phyloP scores from a whole-genome alignment of 257 asterid genomes.

The Echium plantagineum region DNA sequence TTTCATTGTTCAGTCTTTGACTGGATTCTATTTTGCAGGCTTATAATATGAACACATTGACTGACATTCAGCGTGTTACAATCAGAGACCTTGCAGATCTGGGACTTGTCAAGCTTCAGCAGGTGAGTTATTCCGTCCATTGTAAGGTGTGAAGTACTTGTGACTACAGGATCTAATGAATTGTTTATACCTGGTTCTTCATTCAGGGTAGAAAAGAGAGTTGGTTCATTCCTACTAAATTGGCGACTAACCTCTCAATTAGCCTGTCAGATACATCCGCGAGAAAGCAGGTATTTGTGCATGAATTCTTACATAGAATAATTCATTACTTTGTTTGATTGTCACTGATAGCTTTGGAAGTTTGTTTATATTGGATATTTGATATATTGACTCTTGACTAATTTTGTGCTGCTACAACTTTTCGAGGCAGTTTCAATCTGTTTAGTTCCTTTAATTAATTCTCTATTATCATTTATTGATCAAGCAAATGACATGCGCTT shows the following conservation, averaged over 20 bases:
- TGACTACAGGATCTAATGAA: not conserved
- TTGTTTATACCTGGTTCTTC: slow-evolving; percentile 11
- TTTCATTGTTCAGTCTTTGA: slow-evolving; percentile 4
- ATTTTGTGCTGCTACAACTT: not conserved
- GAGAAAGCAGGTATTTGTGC: slow-evolving; percentile 61
- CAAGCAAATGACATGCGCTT: not conserved
- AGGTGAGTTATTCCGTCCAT: slow-evolving; percentile 39
- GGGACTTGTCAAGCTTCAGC: slow-evolving; percentile 92
- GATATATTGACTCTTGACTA: not conserved
- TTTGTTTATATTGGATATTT: not conserved
- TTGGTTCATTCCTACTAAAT: slow-evolving; percentile 94
- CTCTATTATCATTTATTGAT: not conserved
- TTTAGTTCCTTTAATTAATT: not conserved
- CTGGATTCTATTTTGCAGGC: slow-evolving; percentile 46
- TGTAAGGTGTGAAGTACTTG: not conserved
- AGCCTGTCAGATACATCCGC: slow-evolving; percentile 86
- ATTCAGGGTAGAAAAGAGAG: slow-evolving; percentile 82
- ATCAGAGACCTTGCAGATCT: slow-evolving; percentile 81
- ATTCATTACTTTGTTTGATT: not conserved
- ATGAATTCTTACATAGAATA: not conserved
- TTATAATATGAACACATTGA: slow-evolving; percentile 69
- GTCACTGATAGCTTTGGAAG: not conserved
- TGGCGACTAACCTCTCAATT: slow-evolving; percentile 91
- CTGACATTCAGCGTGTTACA: slow-evolving; percentile 53
- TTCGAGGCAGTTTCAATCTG: not conserved